A percentile compares a stretch with the other conserved stretches of the same genome.
phyloP scores from a whole-genome alignment of 2,329 filamentous ascomycete species.

The Drechslera avenae region DNA sequence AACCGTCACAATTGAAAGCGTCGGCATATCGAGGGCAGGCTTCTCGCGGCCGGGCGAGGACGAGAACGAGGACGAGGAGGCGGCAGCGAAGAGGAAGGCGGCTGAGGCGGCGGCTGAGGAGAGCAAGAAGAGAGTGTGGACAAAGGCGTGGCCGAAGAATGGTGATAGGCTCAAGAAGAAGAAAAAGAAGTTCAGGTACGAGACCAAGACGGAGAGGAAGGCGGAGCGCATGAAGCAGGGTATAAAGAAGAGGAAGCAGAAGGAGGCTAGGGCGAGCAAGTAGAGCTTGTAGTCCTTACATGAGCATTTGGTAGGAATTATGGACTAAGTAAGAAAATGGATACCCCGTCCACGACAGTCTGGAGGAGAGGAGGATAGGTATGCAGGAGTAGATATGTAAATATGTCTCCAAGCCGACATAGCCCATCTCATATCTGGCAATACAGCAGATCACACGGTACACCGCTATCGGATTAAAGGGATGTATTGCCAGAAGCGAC shows the following conservation, averaged over 20 bases:
- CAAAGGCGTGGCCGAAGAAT: slow-evolving; percentile 58
- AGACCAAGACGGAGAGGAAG: slow-evolving; percentile 82
- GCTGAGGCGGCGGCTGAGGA: slow-evolving; percentile 49
- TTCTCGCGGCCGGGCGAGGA: slow-evolving; percentile 60
- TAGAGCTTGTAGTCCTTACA: background rate
- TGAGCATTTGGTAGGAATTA: background rate
- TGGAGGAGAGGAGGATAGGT: background rate
- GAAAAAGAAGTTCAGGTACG: slow-evolving; percentile 92
- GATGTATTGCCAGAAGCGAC: slow-evolving; percentile 15
- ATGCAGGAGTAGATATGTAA: too few relatives aligned
- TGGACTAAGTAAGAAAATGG: background rate
- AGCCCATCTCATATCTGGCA: too few relatives aligned
- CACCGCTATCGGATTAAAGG: background rate
- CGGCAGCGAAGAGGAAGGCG: slow-evolving; percentile 19
- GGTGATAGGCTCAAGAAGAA: slow-evolving; percentile 68
- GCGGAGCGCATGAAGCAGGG: slow-evolving; percentile 65
- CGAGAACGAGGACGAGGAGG: slow-evolving; percentile 26
- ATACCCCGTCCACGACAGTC: slow-evolving; percentile 6
- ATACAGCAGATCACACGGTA: background rate
- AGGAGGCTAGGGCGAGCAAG: slow-evolving; percentile 56
- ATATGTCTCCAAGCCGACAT: too few relatives aligned
- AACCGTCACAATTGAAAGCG: slow-evolving; percentile 89
- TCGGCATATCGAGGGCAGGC: slow-evolving; percentile 77
- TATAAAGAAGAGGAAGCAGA: slow-evolving; percentile 72
- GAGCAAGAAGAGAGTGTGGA: slow-evolving; percentile 58